A percentile compares a stretch with the other conserved stretches of the same genome.
Evolutionary conservation across 371 early-diverging fungal species (phyloP).

Genomic region (Zychaea mexicana): DNA sequence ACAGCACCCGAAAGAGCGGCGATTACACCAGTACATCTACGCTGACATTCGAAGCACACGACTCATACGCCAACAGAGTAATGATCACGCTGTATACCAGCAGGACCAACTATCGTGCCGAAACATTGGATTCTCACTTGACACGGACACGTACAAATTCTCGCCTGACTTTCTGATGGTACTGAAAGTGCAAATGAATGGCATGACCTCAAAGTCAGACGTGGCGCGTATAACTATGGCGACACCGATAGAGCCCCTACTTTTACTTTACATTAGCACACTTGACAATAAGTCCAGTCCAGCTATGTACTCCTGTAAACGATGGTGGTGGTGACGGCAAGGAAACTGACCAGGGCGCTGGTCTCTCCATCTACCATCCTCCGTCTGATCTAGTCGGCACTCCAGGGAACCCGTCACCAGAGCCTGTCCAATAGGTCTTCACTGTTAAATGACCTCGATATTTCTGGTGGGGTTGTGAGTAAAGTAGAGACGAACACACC

Average conservation of each 20-base stretch:
- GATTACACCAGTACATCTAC: not conserved
- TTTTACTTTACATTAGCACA: not conserved
- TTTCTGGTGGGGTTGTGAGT: not conserved
- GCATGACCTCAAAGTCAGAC: not conserved
- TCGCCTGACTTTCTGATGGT: conserved; percentile 7
- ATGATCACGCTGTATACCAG: not conserved
- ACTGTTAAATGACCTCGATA: too few species aligned
- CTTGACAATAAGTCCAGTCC: too few species aligned
- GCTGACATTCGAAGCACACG: not conserved
- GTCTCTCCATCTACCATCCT: not conserved
- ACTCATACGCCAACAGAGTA: not conserved
- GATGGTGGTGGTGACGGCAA: too few species aligned
- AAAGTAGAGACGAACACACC: too few species aligned
- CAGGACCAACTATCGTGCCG: not conserved
- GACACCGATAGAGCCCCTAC: not conserved
- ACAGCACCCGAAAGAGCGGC: not conserved
- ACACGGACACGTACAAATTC: not conserved
- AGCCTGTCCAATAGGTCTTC: not conserved
- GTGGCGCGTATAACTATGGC: not conserved
- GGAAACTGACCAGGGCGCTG: too few species aligned
- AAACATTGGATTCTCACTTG: not conserved
- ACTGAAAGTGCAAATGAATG: not conserved
- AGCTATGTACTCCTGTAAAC: too few species aligned
- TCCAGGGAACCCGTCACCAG: not conserved
- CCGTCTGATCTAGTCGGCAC: not conserved